Conservation (phyloP, 192 early-diverging fungal genomes). For the Lobosporangium transversale region DNA sequence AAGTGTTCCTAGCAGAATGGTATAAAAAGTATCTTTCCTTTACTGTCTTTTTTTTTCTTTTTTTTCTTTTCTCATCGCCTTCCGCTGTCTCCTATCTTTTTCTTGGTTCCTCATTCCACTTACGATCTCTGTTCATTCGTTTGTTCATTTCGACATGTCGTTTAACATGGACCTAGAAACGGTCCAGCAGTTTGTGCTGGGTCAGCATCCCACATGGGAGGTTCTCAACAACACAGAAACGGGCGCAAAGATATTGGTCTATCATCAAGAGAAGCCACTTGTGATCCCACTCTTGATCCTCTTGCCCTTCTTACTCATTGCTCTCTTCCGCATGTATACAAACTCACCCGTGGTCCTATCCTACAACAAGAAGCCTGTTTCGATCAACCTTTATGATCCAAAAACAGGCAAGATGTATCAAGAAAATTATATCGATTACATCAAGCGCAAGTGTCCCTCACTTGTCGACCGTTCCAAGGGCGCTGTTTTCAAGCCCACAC, state of each 20-base stretch:
- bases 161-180: slow-evolving; percentile 40
- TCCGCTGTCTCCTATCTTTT: not conserved
- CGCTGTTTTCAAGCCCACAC: slow-evolving; percentile 64
- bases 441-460: slow-evolving; percentile 37
- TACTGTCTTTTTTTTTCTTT: not conserved
- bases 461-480: slow-evolving; percentile 31
- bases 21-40: too few species aligned
- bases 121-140: not conserved
- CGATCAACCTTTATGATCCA: slow-evolving; percentile 17
- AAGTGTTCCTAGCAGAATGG: too few species aligned
- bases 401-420: slow-evolving; percentile 17
- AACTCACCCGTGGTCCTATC: slow-evolving; percentile 24
- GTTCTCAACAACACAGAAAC: slow-evolving; percentile 22
- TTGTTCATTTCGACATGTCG: too few species aligned
- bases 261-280: slow-evolving; percentile 11
- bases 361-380: slow-evolving; percentile 21
- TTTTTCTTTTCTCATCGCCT: not conserved
- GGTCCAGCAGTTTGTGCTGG: slow-evolving; percentile 32
- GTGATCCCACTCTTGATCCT: slow-evolving; percentile 26
- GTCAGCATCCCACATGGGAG: slow-evolving; percentile 29
- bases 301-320: slow-evolving; percentile 18
- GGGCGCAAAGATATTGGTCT: not conserved
- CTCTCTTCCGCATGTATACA: slow-evolving; percentile 29
- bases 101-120: not conserved
- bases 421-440: slow-evolving; percentile 38